A percentile compares a stretch with the other conserved stretches of the same genome.
Evolutionary conservation across 352 stramenopile species (phyloP).

Genomic region (Aphanomyces astaci): DNA sequence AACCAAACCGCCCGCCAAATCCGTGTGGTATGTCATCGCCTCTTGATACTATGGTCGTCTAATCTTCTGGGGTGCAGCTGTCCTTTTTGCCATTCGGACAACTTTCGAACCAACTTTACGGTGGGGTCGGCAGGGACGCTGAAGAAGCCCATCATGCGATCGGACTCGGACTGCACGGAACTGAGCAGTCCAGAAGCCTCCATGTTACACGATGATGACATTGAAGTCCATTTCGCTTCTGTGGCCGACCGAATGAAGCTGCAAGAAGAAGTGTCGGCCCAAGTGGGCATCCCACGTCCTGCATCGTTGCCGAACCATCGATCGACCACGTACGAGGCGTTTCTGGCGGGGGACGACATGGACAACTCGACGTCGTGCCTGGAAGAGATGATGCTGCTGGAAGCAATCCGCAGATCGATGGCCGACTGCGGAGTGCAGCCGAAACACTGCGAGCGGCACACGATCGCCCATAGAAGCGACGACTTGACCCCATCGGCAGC

Average conservation of each 20-base stretch:
- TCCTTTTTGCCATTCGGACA: conserved; percentile 72
- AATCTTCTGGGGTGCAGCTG: conserved; percentile 34
- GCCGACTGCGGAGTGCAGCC: conserved; percentile 7
- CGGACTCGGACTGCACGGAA: conserved; percentile 17
- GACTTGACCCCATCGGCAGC: conserved; percentile 1
- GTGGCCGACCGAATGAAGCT: conserved; percentile 66
- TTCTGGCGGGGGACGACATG: conserved; percentile 5
- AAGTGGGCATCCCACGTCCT: conserved; percentile 52
- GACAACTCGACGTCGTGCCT: conserved; percentile 33
- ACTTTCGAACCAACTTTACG: conserved; percentile 30
- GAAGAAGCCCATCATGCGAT: conserved; percentile 6
- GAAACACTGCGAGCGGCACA: not conserved
- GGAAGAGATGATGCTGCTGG: conserved; percentile 76
- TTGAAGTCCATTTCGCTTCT: conserved; percentile 46
- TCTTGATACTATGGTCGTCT: not conserved
- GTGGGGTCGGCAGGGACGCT: conserved; percentile 7
- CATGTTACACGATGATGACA: not conserved
- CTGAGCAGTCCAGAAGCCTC: conserved; percentile 19
- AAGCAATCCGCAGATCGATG: conserved; percentile 77
- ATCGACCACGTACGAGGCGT: conserved; percentile 19
- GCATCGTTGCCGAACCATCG: conserved; percentile 34
- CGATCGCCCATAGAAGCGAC: not conserved
- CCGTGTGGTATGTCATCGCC: conserved; percentile 30
- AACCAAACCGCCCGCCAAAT: conserved; percentile 32
- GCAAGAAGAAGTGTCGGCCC: conserved; percentile 60